These are phyloP conservation scores for Tricholoma terreum DNA, from an alignment of 768 basidiomycete genomes.

Conservation along the genomic window DNA sequence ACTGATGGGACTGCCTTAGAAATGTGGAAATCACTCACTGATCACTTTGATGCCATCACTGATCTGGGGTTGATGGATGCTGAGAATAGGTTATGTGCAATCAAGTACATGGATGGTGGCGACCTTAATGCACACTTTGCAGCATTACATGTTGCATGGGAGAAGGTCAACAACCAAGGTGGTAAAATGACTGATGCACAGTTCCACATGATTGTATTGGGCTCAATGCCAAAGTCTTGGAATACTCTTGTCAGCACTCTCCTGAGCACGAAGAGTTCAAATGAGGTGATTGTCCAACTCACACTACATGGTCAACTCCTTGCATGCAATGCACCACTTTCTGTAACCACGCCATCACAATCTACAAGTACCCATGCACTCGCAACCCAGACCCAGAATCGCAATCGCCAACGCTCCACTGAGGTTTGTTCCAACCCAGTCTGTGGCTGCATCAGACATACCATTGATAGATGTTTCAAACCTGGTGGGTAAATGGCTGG, in stretches of 20 bases:
- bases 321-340: not conserved
- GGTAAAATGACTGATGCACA: not conserved
- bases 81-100: not conserved
- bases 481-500: conserved; percentile 17
- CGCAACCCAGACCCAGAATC: not conserved
- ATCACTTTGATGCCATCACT: too few relatives aligned
- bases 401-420: too few relatives aligned
- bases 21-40: not conserved
- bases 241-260: not conserved
- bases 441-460: conserved; percentile 12
- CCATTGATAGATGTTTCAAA: conserved; percentile 7
- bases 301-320: not conserved
- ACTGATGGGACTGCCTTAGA: not conserved
- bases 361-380: not conserved
- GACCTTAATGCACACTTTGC: not conserved
- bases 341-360: not conserved
- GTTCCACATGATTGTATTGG: too few relatives aligned
- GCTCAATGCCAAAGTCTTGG: too few relatives aligned
- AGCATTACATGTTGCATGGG: not conserved
- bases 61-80: too few relatives aligned
- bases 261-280: not conserved
- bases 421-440: conserved; percentile 5
- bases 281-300: too few relatives aligned
- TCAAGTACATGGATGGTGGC: not conserved
- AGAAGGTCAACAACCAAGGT: not conserved